Evolutionary conservation across 495 filamentous ascomycete species (phyloP).

Genomic region (Xylaria longipes): DNA sequence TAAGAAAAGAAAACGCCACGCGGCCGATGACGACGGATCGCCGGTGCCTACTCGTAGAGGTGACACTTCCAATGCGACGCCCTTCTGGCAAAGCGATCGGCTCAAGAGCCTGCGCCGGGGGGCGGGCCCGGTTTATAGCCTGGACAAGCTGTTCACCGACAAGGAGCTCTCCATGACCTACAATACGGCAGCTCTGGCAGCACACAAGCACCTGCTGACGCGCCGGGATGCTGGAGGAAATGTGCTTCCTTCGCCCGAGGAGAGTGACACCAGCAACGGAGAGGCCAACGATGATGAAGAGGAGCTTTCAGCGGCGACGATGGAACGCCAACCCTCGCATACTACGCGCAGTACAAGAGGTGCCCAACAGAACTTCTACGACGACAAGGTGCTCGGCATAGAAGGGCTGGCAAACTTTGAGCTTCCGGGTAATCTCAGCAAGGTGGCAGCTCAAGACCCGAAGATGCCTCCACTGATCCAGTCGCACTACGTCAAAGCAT

Average conservation of each 20-base stretch:
- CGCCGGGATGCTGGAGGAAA: slow-evolving; percentile 58
- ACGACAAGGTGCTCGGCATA: slow-evolving; percentile 59
- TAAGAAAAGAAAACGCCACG: slow-evolving; percentile 83
- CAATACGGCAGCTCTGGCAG: slow-evolving; percentile 72
- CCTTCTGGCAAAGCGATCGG: slow-evolving; percentile 59
- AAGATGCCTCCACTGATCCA: slow-evolving; percentile 68
- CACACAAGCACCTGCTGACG: slow-evolving; percentile 61
- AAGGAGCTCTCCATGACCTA: slow-evolving; percentile 84
- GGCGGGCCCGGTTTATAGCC: slow-evolving; percentile 67
- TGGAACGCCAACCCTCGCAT: slow-evolving; percentile 77
- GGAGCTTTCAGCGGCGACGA: slow-evolving; percentile 63
- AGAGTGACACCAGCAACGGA: slow-evolving; percentile 55
- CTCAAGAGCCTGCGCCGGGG: slow-evolving; percentile 53
- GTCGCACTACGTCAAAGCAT: slow-evolving; percentile 58
- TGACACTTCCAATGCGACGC: slow-evolving; percentile 57
- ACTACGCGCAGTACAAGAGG: slow-evolving; percentile 74
- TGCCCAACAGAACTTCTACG: slow-evolving; percentile 59
- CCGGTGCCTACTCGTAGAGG: slow-evolving; percentile 63
- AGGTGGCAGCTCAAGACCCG: slow-evolving; percentile 53
- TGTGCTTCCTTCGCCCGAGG: slow-evolving; percentile 53
- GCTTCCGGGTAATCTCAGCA: slow-evolving; percentile 61
- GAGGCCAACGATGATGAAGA: slow-evolving; percentile 58
- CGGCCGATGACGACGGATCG: slow-evolving; percentile 71
- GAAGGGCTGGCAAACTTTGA: slow-evolving; percentile 69
- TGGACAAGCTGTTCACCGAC: slow-evolving; percentile 91